Evolutionary conservation across 805 yeast genomes (phyloP), one percentile per base, ranked within the genome.

Genomic region (Schwanniomyces yamadae): DNA sequence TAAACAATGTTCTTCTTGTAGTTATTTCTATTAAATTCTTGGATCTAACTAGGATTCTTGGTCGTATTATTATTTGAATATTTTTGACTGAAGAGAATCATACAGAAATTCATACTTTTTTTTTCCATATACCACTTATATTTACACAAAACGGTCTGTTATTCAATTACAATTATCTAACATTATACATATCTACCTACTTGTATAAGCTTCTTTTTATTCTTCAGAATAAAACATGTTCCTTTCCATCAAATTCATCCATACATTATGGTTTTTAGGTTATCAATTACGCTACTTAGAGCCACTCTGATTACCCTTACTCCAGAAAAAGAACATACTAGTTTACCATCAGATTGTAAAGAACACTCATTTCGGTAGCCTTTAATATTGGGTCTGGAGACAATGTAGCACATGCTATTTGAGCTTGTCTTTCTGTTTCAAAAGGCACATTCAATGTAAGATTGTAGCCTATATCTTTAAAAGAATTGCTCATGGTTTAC

Each of bases 381-480:
- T 78, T 81, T 42, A 89, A 65, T n/a, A 84, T 80, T 1, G 95
- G 95, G 53, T 88, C 96, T 1, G 91, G 95, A 4, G 62, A 48
- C 15, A 87, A 66, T 2, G 87, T 68, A n/a, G 65, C 61, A 26
- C 59, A 49, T 1, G 93, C 91, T 2, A 85, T 80, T 3, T 37
- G 33, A 0, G 95, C 89, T 48, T 86, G 91, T 24, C 59, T 52
- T 1, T 49, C 54, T 4, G 65, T 67, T 42, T 71, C 73, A 48
- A 88, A 84, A 5, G 96, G 96, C 6, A 89, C 67, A 14, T 63
- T 59, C 18, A 85, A 56, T 24, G 61, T 54, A 7, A 55, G 23
- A 22, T 40, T 39, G 28, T 49, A 37, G 10, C 45, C 16, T 14
- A 36, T 22, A 14, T 19, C 16, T n/a, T 20, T 15, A n/a, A 14